These are phyloP conservation scores for Pestalotiopsis sp. DNA, from an alignment of 2,329 filamentous ascomycete genomes.

Conservation along the genomic window DNA sequence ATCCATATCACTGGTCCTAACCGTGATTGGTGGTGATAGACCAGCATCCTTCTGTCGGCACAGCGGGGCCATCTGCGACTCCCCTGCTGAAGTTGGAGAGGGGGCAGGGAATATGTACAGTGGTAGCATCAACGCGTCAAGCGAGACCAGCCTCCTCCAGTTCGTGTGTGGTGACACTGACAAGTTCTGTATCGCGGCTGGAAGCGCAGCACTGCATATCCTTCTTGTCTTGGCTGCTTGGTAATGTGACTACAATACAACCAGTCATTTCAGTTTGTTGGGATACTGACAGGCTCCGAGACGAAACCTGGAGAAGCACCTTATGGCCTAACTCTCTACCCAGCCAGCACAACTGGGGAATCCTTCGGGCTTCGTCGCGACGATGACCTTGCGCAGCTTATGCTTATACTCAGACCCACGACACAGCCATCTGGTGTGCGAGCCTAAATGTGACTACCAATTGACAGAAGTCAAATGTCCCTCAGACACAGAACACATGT, in stretches of 20 bases:
- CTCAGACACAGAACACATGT: neutral
- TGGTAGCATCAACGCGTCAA: neutral
- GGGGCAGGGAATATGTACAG: neutral
- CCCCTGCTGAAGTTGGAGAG: too few relatives aligned
- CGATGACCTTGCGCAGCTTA: too few relatives aligned
- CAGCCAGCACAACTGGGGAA: too few relatives aligned
- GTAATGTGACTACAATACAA: too few relatives aligned
- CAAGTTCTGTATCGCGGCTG: neutral
- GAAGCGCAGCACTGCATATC: neutral
- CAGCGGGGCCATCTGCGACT: neutral
- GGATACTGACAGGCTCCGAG: too few relatives aligned
- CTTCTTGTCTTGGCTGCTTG: neutral
- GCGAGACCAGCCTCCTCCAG: neutral
- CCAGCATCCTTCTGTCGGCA: neutral
- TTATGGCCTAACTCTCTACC: too few relatives aligned
- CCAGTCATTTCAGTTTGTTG: too few relatives aligned
- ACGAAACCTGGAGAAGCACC: too few relatives aligned
- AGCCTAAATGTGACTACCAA: neutral
- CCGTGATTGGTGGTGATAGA: neutral
- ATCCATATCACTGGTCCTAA: neutral
- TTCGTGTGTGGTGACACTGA: neutral
- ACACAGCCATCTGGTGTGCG: too few relatives aligned
- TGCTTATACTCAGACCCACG: too few relatives aligned
- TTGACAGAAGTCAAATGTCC: neutral
- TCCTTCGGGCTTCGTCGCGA: too few relatives aligned